Percentiles rank a stretch among this genome's conserved stretches.
Evolutionary conservation across 2,329 filamentous ascomycete genomes (phyloP).

Genomic region (Calonectria pauciramosa): DNA sequence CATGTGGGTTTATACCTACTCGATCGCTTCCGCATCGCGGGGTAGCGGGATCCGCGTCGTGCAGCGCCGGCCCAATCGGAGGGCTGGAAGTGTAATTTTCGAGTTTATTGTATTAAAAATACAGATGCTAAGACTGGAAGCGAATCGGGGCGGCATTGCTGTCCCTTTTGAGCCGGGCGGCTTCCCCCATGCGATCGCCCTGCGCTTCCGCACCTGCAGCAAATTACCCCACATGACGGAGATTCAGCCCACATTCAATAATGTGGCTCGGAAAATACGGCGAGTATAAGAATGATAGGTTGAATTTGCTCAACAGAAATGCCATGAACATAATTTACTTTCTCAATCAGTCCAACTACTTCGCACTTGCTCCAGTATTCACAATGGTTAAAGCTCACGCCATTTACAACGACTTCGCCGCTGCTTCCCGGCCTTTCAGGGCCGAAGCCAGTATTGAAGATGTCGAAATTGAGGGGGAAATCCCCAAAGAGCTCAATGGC

Average conservation of each 20-base stretch:
- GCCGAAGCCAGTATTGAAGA: background rate
- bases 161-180: background rate
- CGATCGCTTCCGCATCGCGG: too few relatives aligned
- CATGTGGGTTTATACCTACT: slow-evolving; percentile 2
- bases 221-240: background rate
- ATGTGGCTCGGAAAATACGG: background rate
- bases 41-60: too few relatives aligned
- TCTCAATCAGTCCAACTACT: background rate
- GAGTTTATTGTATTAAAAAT: too few relatives aligned
- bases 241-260: background rate
- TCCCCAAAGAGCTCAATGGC: background rate
- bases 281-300: background rate
- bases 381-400: slow-evolving; percentile 1
- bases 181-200: background rate
- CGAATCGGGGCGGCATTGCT: too few relatives aligned
- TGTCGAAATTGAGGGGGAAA: background rate
- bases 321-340: background rate
- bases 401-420: background rate
- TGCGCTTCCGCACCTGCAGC: background rate
- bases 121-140: too few relatives aligned
- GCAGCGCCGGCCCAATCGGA: too few relatives aligned
- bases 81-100: background rate
- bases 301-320: too few relatives aligned
- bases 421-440: background rate
- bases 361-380: too few relatives aligned